Base-by-base conservation (phyloP, 163 green algal species). In the Chloromonas sp. region DNA sequence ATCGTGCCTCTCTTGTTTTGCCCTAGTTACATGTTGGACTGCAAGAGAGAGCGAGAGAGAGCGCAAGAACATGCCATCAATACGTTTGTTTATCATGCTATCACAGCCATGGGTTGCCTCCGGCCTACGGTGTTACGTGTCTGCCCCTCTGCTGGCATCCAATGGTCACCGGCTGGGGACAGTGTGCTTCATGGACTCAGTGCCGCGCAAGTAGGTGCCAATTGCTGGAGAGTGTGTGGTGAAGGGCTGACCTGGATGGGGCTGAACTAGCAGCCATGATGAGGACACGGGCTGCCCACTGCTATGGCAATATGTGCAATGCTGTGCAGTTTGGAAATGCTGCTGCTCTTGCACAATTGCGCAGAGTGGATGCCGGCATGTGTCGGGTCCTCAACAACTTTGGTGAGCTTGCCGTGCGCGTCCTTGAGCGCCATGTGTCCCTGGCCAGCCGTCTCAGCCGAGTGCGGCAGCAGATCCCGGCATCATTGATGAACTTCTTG, bases 341-440 rank as follows among this genome's bases (percentile, higher is more conserved):
- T 11, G 66, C 66, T 11, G 11, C 5, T 74, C 66, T 11, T 74
- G 5, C 66, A 74, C 66, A 74, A 5, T 11, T 74, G 66, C 66
- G 66, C 82, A 84, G 82, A 70, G 82, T 84, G 82, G 82, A 84
- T 70, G 82, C 82, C 3, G 82, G 82, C 70, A 84, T 84, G 82
- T 84, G 82, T 70, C 82, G 82, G 58, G 58, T 84, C 1, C 82
- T 84, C 8, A 84, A 84, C 82, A 84, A 84, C 14, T 81, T 84
- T 70, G 82, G 62, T 13, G 82, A 84, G 82, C 15, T 84, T 1
- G 70, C 82, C 1, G 70, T 84, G 70, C 82, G 82, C 15, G 82
- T 84, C 70, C 70, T 84, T 58, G 82, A 84, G 82, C 66, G 82
- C n/a, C 82, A 84, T 58, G 13, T 84, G 57, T 0, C 57, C n/a